Evolutionary conservation across 1,139 yeast genomes (phyloP).

Genomic region (Geotrichum klebahnii): DNA sequence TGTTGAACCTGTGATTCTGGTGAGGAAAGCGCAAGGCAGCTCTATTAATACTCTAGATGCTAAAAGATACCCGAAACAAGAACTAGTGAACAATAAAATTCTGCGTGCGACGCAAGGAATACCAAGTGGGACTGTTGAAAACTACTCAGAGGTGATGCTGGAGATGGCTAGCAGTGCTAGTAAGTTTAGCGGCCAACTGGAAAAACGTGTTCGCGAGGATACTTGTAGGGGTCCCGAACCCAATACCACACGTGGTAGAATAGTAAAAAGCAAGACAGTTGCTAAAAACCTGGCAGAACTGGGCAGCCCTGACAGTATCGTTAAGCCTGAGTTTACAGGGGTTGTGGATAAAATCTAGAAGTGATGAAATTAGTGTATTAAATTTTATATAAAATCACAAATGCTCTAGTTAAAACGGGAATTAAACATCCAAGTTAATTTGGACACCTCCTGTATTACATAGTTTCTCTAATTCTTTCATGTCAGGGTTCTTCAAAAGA

Average conservation of each 20-base stretch:
- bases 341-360: too few relatives aligned
- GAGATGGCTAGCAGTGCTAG: slow-evolving; percentile 7
- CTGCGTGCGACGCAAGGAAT: slow-evolving; percentile 6
- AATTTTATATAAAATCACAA: not conserved
- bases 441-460: slow-evolving; percentile 22
- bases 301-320: not conserved
- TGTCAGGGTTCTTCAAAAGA: slow-evolving; percentile 32
- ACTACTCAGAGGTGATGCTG: slow-evolving; percentile 6
- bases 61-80: not conserved
- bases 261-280: slow-evolving; percentile 3
- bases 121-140: slow-evolving; percentile 1
- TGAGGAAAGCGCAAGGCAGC: not conserved
- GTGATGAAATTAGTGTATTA: not conserved
- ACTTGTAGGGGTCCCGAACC: not conserved
- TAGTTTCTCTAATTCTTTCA: slow-evolving; percentile 24
- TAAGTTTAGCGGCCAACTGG: too few relatives aligned
- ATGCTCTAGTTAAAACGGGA: not conserved
- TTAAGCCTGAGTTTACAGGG: not conserved
- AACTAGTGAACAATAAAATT: not conserved
- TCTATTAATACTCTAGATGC: not conserved
- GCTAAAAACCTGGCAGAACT: not conserved
- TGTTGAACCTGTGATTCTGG: too few relatives aligned
- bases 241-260: not conserved
- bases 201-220: not conserved
- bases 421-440: not conserved